These are phyloP conservation scores for Lipomyces oligophaga DNA, from an alignment of 805 yeast genomes.

Conservation along the genomic window DNA sequence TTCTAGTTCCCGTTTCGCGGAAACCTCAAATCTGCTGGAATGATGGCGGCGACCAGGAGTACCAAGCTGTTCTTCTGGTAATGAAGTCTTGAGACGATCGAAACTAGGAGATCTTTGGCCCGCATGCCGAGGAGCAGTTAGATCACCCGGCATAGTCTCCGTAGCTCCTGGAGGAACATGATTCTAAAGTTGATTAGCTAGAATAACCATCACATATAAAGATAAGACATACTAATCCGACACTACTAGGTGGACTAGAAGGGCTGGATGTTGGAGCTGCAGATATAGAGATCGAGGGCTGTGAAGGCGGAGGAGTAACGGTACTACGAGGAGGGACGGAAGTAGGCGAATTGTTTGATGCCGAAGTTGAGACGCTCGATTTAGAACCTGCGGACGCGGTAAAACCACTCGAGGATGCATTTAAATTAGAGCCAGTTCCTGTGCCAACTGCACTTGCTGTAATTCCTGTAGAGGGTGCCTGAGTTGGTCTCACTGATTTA, in stretches of 20 bases:
- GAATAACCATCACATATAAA: not conserved
- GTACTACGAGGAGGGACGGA: too few species aligned
- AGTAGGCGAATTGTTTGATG: too few species aligned
- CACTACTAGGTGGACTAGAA: not conserved
- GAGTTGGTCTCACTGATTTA: too few species aligned
- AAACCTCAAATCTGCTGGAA: conserved; percentile 85
- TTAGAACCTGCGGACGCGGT: too few species aligned
- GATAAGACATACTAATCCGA: conserved; percentile 5
- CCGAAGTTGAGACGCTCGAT: too few species aligned
- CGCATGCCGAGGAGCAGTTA: conserved; percentile 31
- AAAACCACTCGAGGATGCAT: too few species aligned
- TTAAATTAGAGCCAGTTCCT: too few species aligned
- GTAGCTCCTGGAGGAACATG: conserved; percentile 36
- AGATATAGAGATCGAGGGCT: too few species aligned
- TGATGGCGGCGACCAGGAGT: conserved; percentile 87
- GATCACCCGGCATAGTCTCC: conserved; percentile 39
- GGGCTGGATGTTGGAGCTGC: conserved; percentile 1
- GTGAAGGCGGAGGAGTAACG: too few species aligned
- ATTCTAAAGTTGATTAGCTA: conserved; percentile 3
- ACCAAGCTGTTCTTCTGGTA: conserved; percentile 63
- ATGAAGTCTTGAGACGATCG: conserved; percentile 52
- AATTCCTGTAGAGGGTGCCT: too few species aligned
- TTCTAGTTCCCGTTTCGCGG: conserved; percentile 58
- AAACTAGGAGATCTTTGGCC: conserved; percentile 42
- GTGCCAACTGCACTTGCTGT: too few species aligned